Evolutionary conservation across 1,284 basidiomycete genomes (phyloP).

Genomic region (Leccinum fuscescens): DNA sequence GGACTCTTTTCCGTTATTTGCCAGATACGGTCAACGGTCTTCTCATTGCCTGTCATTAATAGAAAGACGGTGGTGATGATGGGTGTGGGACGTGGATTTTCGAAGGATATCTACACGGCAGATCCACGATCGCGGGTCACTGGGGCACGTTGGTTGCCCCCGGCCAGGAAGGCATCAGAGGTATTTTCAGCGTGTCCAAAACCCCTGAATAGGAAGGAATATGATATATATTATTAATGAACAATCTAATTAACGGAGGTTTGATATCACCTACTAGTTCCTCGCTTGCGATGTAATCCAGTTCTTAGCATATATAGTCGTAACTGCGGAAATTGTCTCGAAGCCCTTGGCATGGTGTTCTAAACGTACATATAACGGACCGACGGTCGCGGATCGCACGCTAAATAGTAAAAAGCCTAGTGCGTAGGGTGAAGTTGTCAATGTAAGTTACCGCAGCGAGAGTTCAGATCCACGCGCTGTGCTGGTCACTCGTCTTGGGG

Average conservation of each 20-base stretch:
- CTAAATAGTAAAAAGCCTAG: conserved; percentile 16
- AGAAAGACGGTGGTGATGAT: conserved; percentile 31
- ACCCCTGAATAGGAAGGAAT: conserved; percentile 32
- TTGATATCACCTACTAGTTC: conserved; percentile 10
- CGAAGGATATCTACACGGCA: conserved; percentile 31
- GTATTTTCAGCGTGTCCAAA: conserved; percentile 58
- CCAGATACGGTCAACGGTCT: not conserved
- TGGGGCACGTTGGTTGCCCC: conserved; percentile 24
- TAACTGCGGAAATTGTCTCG: conserved; percentile 31
- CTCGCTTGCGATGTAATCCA: conserved; percentile 2
- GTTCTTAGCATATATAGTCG: conserved; percentile 11
- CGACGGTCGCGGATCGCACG: conserved; percentile 9
- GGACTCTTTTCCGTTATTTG: conserved; percentile 8
- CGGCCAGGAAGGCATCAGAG: conserved; percentile 37
- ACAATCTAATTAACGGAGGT: conserved; percentile 29
- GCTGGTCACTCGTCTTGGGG: not conserved
- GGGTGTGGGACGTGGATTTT: conserved; percentile 36
- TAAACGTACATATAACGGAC: conserved; percentile 9
- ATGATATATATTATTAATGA: conserved; percentile 27
- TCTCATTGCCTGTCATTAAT: conserved; percentile 5
- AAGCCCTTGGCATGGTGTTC: conserved; percentile 18
- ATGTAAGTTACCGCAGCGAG: not conserved
- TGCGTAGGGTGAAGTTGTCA: not conserved
- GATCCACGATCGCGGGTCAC: conserved; percentile 29
- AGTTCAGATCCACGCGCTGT: not conserved